These are phyloP conservation scores for Pythium volutum DNA, from an alignment of 352 stramenopile genomes.

Conservation along the genomic window DNA sequence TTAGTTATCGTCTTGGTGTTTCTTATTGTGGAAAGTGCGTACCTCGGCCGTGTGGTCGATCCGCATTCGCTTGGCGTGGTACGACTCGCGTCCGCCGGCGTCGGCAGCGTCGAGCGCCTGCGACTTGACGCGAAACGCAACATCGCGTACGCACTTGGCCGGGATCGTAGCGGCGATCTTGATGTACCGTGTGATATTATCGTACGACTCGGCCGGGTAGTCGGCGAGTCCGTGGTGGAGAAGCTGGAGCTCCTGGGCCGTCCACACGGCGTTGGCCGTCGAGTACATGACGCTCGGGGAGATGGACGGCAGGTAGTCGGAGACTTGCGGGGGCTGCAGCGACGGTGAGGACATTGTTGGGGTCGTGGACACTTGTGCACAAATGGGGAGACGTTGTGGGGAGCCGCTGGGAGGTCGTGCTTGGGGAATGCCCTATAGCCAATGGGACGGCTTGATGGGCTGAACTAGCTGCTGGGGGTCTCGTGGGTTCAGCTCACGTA, in stretches of 20 bases:
- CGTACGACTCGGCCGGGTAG: slow-evolving; percentile 56
- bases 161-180: slow-evolving; percentile 70
- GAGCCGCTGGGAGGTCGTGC: slow-evolving; percentile 4
- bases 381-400: background rate
- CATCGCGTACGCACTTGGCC: slow-evolving; percentile 69
- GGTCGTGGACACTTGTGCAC: slow-evolving; percentile 1
- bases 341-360: slow-evolving; percentile 17
- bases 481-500: background rate
- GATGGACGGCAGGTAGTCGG: slow-evolving; percentile 43
- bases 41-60: slow-evolving; percentile 38
- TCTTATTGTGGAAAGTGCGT: no score
- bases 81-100: slow-evolving; percentile 21
- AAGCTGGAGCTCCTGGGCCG: slow-evolving; percentile 57
- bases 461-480: slow-evolving; percentile 4
- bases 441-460: background rate
- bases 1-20: no score
- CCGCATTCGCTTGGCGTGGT: slow-evolving; percentile 54
- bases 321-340: slow-evolving; percentile 7
- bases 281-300: slow-evolving; percentile 63
- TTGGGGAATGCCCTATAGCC: slow-evolving; percentile 14
- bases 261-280: slow-evolving; percentile 53
- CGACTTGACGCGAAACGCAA: slow-evolving; percentile 64
- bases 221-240: slow-evolving; percentile 52
- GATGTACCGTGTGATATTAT: slow-evolving; percentile 84
- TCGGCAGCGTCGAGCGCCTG: slow-evolving; percentile 25